Base-by-base conservation (phyloP, 1,284 basidiomycete genomes). In the Trichosporon faecale region DNA sequence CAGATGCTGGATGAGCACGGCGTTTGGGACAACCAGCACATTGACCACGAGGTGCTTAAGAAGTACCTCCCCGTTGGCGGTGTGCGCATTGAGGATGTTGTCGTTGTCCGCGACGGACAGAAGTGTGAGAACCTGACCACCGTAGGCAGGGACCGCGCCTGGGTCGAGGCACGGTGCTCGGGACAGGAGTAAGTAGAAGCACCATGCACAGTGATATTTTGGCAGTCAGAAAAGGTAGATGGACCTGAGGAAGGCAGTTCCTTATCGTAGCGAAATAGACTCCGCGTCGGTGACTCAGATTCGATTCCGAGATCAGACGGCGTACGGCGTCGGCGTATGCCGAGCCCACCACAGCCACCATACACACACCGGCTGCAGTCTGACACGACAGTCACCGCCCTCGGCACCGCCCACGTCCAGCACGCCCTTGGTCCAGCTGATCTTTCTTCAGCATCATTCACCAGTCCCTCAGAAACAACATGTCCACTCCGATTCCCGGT, bases 61-160 rank as follows among this genome's bases (percentile, higher is more conserved):
- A 84, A 84, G 73, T 95, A 93, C 77, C 89, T 91, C 77, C 83
- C 84, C 57, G 90, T 95, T 25, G 94, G 94, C 18, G 94, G 94
- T 0, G 91, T 97, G 1, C 85, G 94, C 64, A 94, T 96, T 73
- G 94, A 97, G 80, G 94, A 96, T 80, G 93, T 91, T 18, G 88
- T 95, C 3, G 82, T 91, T 1, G 90, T 95, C 72, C 91, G 88
- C 0, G 82, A 86, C 67, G 84, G 83, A 5, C 89, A 89, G 2
- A 40, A 37, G 60, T 88, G 87, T 73, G 89, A 92, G 85, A 94
- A 93, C 80, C 77, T 95, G 73, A 94, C 93, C 0, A 90, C 88
- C 2, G 91, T 93, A 3, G 87, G 86, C 66, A 91, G 91, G 78
- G 92, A 92, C 73, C 86, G 89, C 5, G 88, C 86, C 2, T 93